Percentiles rank a stretch among this genome's conserved stretches.
Conservation (phyloP, 148 eudicot species). For the Cornus controversa region DNA sequence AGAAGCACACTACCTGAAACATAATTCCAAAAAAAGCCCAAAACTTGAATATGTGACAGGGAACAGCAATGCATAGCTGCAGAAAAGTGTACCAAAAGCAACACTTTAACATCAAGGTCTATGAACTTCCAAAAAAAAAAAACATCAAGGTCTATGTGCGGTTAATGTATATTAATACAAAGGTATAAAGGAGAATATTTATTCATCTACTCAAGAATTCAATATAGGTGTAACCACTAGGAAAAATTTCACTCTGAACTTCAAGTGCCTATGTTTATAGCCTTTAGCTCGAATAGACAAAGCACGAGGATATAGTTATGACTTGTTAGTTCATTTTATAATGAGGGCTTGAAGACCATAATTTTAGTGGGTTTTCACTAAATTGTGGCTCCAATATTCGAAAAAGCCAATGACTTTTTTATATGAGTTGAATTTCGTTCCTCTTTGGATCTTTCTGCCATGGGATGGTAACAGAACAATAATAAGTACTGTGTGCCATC, state of each 20-base stretch:
- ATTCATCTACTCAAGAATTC: not conserved
- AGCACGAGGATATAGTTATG: not conserved
- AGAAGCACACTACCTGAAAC: constrained; percentile 66
- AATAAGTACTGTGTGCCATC: too few species aligned
- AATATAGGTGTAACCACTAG: not conserved
- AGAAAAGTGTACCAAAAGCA: constrained; percentile 8
- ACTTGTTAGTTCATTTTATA: too few species aligned
- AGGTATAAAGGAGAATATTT: not conserved
- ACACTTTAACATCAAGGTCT: constrained; percentile 8
- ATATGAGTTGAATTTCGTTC: too few species aligned
- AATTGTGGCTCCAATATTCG: too few species aligned
- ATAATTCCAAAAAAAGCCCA: constrained; percentile 96
- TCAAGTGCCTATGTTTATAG: not conserved
- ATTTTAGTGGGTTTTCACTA: too few species aligned
- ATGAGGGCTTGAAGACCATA: too few species aligned
- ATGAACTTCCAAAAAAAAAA: too few species aligned
- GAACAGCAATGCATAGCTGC: constrained; percentile 94
- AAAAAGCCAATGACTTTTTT: too few species aligned
- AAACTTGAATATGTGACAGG: constrained; percentile 88
- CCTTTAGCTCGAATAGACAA: not conserved
- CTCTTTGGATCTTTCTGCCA: too few species aligned
- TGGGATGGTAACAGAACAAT: too few species aligned
- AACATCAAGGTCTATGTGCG: not conserved
- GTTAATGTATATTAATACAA: not conserved
- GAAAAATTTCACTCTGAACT: not conserved